Conservation (phyloP, 2,329 filamentous ascomycete species). For the Arthrocladium fulminans region DNA sequence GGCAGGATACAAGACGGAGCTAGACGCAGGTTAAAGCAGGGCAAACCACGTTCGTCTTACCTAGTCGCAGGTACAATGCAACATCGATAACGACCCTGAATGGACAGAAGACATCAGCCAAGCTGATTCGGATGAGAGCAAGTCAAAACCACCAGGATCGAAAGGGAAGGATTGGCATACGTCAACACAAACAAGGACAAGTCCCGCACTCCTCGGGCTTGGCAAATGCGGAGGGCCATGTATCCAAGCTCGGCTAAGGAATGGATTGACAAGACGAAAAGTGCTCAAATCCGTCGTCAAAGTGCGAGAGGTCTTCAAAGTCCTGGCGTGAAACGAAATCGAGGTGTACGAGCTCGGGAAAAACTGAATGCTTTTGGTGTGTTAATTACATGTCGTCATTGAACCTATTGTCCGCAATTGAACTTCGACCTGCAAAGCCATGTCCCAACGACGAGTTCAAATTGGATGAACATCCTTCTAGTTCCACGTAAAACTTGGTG, state of each 20-base stretch:
- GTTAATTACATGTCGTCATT: neutral
- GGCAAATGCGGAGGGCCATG: neutral
- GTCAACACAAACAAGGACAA: neutral
- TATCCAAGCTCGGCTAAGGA: neutral
- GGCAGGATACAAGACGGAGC: neutral
- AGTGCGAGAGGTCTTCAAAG: neutral
- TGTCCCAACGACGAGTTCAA: neutral
- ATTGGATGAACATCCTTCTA: neutral
- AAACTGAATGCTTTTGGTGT: neutral
- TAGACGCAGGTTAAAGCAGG: neutral
- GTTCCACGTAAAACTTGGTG: neutral
- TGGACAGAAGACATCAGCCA: no score
- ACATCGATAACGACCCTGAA: neutral
- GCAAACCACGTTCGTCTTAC: neutral
- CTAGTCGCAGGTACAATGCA: neutral
- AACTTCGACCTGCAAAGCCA: constrained; percentile 5
- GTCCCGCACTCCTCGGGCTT: neutral
- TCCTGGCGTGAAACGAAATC: no score
- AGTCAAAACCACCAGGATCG: no score
- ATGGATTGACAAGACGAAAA: neutral
- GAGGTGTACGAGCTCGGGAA: neutral
- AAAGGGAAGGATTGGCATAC: neutral
- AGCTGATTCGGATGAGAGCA: no score
- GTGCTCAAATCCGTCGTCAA: neutral
- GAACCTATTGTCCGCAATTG: neutral